phyloP scores from a whole-genome alignment of 2,329 filamentous ascomycete species.

The Polytolypa hystricis region DNA sequence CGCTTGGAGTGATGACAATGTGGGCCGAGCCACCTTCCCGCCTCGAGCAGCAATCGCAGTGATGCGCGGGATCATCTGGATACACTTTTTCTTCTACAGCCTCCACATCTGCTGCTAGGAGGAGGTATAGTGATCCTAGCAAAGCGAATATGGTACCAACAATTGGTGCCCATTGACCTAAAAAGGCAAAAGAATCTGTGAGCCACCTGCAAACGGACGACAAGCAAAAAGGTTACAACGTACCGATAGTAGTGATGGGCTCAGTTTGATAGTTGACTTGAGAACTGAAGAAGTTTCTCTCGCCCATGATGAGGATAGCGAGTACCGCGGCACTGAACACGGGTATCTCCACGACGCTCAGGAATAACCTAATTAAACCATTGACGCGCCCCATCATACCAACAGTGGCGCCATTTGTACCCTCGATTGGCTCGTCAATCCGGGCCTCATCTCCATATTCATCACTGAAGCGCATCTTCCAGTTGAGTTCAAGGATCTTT shows the following conservation, averaged over 20 bases:
- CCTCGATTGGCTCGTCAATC: conserved; percentile 36
- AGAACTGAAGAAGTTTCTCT: conserved; percentile 51
- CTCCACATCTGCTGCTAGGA: conserved; percentile 31
- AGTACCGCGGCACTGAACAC: conserved; percentile 49
- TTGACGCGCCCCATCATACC: conserved; percentile 37
- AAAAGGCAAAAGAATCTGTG: not conserved
- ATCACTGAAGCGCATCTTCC: conserved; percentile 37
- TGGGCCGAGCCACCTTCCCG: not conserved
- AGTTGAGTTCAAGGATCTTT: conserved; percentile 53
- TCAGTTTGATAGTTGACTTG: conserved; percentile 51
- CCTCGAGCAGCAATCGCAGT: conserved; percentile 18
- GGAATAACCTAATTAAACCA: conserved; percentile 23
- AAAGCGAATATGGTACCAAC: conserved; percentile 48
- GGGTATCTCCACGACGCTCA: conserved; percentile 43
- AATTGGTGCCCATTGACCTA: conserved; percentile 25
- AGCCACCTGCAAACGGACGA: conserved; percentile 3
- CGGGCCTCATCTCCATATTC: conserved; percentile 16
- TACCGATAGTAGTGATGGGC: conserved; percentile 50
- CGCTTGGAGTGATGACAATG: too few relatives aligned
- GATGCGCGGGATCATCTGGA: conserved; percentile 6
- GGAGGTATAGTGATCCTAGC: conserved; percentile 48
- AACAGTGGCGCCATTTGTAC: conserved; percentile 45
- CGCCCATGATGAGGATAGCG: conserved; percentile 50
- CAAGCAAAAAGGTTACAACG: conserved; percentile 14
- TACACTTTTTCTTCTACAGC: conserved; percentile 14